Conservation (phyloP, 148 eudicot genomes). For the Chenopodium berlandieri region DNA sequence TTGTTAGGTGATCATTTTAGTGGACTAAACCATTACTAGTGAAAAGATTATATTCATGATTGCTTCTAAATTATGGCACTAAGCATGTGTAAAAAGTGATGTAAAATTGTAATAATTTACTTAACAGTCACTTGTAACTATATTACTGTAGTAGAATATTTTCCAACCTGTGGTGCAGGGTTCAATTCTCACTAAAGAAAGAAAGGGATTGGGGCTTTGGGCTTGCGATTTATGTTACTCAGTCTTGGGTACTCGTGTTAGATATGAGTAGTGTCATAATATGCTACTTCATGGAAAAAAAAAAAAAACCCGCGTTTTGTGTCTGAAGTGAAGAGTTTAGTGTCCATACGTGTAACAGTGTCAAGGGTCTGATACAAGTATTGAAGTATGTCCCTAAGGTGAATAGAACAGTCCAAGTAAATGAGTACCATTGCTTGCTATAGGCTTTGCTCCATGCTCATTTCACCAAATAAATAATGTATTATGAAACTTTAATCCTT, state of each 20-base stretch:
- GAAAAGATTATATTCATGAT: conserved; percentile 10
- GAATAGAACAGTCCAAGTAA: no score
- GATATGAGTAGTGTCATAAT: not conserved
- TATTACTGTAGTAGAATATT: not conserved
- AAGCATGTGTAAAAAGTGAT: conserved; percentile 25
- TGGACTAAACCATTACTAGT: conserved; percentile 25
- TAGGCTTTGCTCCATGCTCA: no score
- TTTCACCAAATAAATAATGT: not conserved
- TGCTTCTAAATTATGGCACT: not conserved
- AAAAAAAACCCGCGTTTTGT: no score
- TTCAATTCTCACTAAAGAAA: not conserved
- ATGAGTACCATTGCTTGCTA: no score
- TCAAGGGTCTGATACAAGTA: no score
- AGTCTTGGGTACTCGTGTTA: not conserved
- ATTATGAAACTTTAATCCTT: not conserved
- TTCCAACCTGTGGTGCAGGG: not conserved
- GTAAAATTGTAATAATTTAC: not conserved
- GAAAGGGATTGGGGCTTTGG: not conserved
- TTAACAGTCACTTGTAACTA: not conserved
- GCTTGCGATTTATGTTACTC: not conserved
- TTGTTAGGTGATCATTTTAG: conserved; percentile 27
- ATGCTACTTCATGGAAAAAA: no score
- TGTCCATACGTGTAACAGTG: no score
- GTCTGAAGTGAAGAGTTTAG: no score
- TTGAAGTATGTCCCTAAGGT: no score